Evolutionary conservation across 306 rosid species (phyloP).

Genomic region (Acacia acuminata): DNA sequence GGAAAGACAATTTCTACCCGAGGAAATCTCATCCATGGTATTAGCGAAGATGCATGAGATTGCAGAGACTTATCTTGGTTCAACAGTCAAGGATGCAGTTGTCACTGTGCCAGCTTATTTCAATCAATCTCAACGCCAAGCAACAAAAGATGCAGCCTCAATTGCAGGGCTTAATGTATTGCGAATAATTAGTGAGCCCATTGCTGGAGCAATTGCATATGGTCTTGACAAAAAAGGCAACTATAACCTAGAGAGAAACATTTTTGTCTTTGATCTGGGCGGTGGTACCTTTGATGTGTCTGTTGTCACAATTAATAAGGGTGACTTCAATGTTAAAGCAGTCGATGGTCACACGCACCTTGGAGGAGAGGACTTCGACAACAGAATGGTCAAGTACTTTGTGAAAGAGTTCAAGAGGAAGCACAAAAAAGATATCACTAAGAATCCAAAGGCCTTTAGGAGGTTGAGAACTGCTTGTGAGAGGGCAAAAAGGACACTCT

Average conservation of each 20-base stretch:
- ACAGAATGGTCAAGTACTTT: constrained; percentile 30
- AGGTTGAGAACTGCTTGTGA: background rate
- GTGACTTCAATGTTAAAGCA: constrained; percentile 14
- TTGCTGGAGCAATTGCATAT: constrained; percentile 61
- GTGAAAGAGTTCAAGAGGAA: constrained; percentile 23
- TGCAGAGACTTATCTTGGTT: constrained; percentile 36
- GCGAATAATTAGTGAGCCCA: constrained; percentile 41
- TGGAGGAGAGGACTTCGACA: constrained; percentile 37
- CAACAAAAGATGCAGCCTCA: constrained; percentile 32
- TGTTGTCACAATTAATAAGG: constrained; percentile 42
- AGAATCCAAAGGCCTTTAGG: constrained; percentile 2
- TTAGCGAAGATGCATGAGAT: constrained; percentile 51
- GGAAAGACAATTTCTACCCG: background rate
- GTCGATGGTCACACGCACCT: constrained; percentile 36
- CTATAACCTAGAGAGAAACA: constrained; percentile 33
- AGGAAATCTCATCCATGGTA: constrained; percentile 61
- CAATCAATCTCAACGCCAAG: constrained; percentile 45
- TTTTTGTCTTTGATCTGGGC: constrained; percentile 31
- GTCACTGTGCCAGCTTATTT: constrained; percentile 65
- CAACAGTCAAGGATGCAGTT: constrained; percentile 45
- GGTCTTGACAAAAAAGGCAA: constrained; percentile 53
- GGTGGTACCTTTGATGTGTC: constrained; percentile 72
- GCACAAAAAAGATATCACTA: constrained; percentile 17
- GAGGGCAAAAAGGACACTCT: background rate
- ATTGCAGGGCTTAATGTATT: constrained; percentile 47